These are phyloP conservation scores for Cucurbita pepo DNA, from an alignment of 306 rosid genomes.

Conservation along the genomic window DNA sequence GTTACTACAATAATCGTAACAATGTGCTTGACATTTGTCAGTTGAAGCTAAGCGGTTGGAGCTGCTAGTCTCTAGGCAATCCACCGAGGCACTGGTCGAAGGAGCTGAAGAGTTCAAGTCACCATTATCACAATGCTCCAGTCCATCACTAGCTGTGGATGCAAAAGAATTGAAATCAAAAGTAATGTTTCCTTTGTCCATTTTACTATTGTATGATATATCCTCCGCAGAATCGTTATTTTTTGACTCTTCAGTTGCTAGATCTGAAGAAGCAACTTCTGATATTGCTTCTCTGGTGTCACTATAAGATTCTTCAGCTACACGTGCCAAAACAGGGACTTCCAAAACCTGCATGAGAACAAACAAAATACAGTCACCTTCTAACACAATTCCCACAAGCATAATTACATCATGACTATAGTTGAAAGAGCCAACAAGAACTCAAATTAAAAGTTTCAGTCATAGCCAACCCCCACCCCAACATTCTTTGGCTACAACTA, in stretches of 20 bases:
- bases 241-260: conserved; percentile 18
- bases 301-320: background rate
- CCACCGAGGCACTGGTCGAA: conserved; percentile 16
- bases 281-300: background rate
- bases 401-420: background rate
- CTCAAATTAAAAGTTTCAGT: background rate
- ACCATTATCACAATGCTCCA: conserved; percentile 18
- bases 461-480: background rate
- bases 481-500: background rate
- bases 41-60: conserved; percentile 12
- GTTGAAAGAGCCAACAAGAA: background rate
- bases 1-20: conserved; percentile 5
- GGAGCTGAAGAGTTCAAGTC: conserved; percentile 6
- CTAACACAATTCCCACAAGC: background rate
- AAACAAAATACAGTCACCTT: background rate
- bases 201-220: conserved; percentile 11
- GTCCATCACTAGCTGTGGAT: conserved; percentile 15
- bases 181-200: conserved; percentile 20
- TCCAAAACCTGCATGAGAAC: conserved; percentile 21
- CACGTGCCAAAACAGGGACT: background rate
- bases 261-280: background rate
- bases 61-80: conserved; percentile 13
- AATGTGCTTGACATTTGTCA: conserved; percentile 18
- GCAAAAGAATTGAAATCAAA: conserved; percentile 18
- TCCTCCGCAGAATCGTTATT: background rate